Percentiles rank a stretch among this genome's conserved stretches.
Evolutionary conservation across 495 filamentous ascomycete genomes (phyloP).

Genomic region (Sabuloglossum arenarium): DNA sequence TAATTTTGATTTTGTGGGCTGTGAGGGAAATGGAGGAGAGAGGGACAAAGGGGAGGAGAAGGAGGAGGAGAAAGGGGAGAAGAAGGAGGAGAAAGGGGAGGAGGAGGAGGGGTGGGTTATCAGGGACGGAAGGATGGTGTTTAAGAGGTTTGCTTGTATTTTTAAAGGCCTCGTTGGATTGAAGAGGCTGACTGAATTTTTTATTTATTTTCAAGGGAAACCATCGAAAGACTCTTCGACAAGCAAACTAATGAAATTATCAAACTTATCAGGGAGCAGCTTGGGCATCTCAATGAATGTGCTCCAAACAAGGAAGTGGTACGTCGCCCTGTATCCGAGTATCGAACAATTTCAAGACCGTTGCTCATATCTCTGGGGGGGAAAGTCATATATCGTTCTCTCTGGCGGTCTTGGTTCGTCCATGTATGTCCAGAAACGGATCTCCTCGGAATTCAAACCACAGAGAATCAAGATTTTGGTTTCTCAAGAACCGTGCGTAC

Average conservation of each 20-base stretch:
- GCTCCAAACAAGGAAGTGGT: neutral
- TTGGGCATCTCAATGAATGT: neutral
- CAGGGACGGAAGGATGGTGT: neutral
- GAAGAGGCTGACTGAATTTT: neutral
- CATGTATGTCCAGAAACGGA: slow-evolving; percentile 15
- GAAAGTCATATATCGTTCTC: slow-evolving; percentile 15
- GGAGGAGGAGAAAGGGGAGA: no score
- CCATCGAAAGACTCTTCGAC: neutral
- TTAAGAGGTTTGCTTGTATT: neutral
- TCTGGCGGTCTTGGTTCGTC: slow-evolving; percentile 20
- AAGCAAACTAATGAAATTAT: neutral
- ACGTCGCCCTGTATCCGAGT: neutral
- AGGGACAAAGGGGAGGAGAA: no score
- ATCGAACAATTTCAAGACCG: no score
- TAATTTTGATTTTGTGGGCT: no score
- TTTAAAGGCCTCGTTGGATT: neutral
- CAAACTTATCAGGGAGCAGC: neutral
- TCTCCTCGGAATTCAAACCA: neutral
- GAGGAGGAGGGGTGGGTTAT: no score
- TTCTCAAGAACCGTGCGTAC: neutral
- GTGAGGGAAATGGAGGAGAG: no score
- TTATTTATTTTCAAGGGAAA: neutral
- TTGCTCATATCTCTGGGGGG: no score
- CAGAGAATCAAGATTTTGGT: neutral
- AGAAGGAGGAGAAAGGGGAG: no score